Evolutionary conservation across 805 yeast species (phyloP).

Genomic region (Saturnispora diversa): DNA sequence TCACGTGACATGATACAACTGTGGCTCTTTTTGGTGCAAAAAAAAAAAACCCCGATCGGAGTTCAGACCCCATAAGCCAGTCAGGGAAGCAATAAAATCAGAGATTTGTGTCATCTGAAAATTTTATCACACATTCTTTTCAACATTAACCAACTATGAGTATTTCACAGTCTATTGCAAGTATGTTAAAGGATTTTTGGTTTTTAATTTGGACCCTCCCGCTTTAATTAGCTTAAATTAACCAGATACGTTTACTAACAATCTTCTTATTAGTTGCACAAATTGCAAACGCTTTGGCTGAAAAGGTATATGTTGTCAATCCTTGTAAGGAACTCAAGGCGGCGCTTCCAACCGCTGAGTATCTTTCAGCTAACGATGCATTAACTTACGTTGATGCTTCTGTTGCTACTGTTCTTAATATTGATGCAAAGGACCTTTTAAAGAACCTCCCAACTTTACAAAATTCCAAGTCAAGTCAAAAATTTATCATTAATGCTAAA

Average conservation of each 20-base stretch:
- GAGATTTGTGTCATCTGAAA: constrained; percentile 6
- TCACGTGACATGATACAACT: constrained; percentile 7
- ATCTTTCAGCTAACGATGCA: constrained; percentile 42
- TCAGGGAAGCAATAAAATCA: constrained; percentile 8
- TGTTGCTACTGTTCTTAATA: constrained; percentile 31
- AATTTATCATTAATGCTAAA: constrained; percentile 54
- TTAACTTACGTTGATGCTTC: constrained; percentile 33
- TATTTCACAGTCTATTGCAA: constrained; percentile 4
- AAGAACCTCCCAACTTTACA: constrained; percentile 51
- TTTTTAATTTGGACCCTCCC: too few species aligned
- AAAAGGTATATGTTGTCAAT: constrained; percentile 10
- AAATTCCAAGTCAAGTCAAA: constrained; percentile 27
- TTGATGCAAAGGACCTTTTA: constrained; percentile 44
- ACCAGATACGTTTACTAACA: background rate
- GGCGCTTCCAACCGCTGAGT: constrained; percentile 13
- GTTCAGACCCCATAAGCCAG: constrained; percentile 11
- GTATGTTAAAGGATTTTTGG: background rate
- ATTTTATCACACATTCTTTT: background rate
- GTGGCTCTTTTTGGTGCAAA: constrained; percentile 2
- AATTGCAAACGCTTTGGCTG: constrained; percentile 7
- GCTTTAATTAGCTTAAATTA: too few species aligned
- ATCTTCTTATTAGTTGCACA: constrained; percentile 4
- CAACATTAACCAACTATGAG: background rate
- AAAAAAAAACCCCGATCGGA: constrained; percentile 2
- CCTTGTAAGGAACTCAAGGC: background rate